Percentiles rank a stretch among this genome's conserved stretches.
phyloP scores from a whole-genome alignment of 1,139 yeast species.

The Scheffersomyces illinoinensis region DNA sequence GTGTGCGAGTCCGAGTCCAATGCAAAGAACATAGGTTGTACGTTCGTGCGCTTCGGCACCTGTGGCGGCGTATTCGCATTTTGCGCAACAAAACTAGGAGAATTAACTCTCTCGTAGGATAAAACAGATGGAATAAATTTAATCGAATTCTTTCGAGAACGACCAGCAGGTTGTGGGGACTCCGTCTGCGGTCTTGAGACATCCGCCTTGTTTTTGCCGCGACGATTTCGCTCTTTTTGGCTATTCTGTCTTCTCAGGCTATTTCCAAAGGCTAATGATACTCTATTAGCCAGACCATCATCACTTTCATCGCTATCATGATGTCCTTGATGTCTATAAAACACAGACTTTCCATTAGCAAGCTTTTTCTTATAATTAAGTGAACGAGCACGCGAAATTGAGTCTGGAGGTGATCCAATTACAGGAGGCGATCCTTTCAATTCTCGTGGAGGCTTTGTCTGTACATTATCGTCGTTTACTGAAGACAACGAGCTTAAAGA shows the following conservation, averaged over 20 bases:
- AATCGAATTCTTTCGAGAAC: constrained; percentile 30
- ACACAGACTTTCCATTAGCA: constrained; percentile 22
- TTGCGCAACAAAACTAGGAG: neutral
- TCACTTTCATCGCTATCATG: constrained; percentile 15
- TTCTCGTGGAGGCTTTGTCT: neutral
- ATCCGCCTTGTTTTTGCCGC: constrained; percentile 1
- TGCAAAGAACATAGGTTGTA: constrained; percentile 36
- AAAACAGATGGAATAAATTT: constrained; percentile 33
- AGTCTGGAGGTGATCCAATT: neutral
- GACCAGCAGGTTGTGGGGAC: constrained; percentile 12
- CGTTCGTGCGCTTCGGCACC: constrained; percentile 4
- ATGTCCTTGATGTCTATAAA: constrained; percentile 28
- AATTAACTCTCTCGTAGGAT: constrained; percentile 6
- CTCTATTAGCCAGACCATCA: constrained; percentile 16
- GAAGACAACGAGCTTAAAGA: neutral
- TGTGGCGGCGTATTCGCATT: neutral
- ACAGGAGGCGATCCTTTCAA: neutral
- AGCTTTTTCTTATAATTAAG: constrained; percentile 27
- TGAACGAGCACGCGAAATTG: constrained; percentile 20
- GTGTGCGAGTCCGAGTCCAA: constrained; percentile 14
- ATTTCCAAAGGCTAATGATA: constrained; percentile 24
- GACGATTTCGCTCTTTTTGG: neutral
- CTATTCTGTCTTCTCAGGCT: constrained; percentile 1
- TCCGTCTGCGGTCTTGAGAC: neutral
- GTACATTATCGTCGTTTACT: neutral